A percentile compares a stretch with the other conserved stretches of the same genome.
These are phyloP conservation scores for Calendula officinalis DNA, from an alignment of 129 eudicot genomes.

Conservation along the genomic window DNA sequence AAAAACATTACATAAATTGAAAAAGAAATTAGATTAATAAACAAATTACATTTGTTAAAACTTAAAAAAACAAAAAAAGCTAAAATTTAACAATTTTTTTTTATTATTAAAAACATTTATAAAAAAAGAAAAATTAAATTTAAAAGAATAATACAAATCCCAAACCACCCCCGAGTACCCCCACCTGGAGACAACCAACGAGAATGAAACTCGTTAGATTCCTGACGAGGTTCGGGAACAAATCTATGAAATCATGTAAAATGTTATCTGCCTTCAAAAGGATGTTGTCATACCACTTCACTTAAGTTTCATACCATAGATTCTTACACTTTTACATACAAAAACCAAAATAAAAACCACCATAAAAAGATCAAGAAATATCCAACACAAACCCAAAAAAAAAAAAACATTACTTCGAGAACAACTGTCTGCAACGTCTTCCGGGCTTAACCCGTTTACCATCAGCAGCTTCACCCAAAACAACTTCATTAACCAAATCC, in stretches of 20 bases:
- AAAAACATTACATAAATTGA: too few species aligned
- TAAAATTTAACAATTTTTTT: too few species aligned
- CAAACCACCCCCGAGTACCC: too few species aligned
- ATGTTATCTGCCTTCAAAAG: conserved; percentile 29
- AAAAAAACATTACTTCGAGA: conserved; percentile 7
- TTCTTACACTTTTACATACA: conserved; percentile 37
- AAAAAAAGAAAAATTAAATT: too few species aligned
- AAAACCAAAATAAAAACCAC: conserved; percentile 1
- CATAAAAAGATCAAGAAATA: conserved; percentile 20
- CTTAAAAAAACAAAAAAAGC: too few species aligned
- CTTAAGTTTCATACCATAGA: conserved; percentile 8
- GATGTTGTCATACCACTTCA: conserved; percentile 12
- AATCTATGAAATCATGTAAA: conserved; percentile 22
- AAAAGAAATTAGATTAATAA: too few species aligned
- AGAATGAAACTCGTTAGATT: too few species aligned
- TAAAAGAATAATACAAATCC: too few species aligned
- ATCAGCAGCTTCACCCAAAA: conserved; percentile 4
- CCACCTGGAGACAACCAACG: too few species aligned
- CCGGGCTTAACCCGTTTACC: neutral
- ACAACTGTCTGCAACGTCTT: neutral
- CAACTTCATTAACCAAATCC: conserved; percentile 12
- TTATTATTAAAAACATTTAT: too few species aligned
- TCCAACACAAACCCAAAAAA: conserved; percentile 13
- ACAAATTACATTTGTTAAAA: too few species aligned
- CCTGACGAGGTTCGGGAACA: too few species aligned